A percentile compares a stretch with the other conserved stretches of the same genome.
These are phyloP conservation scores for Pichia occidentalis DNA, from an alignment of 805 yeast species.

Conservation along the genomic window DNA sequence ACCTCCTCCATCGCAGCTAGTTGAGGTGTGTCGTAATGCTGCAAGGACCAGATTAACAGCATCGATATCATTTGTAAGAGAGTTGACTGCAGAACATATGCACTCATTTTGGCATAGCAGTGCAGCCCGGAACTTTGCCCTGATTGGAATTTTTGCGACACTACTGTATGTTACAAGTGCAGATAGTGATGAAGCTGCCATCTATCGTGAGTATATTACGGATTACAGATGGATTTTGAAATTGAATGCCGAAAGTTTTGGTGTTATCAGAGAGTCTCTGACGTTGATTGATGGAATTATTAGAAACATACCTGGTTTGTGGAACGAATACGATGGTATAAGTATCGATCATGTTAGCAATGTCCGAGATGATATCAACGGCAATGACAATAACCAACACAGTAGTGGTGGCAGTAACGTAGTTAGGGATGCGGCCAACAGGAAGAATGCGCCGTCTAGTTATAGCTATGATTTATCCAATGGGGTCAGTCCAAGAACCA, in stretches of 20 bases:
- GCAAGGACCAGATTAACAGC: conserved; percentile 79
- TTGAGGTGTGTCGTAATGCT: conserved; percentile 71
- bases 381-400: not conserved
- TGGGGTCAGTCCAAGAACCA: conserved; percentile 6
- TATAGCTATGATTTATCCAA: conserved; percentile 7
- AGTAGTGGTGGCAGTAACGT: not conserved
- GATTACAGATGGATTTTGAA: conserved; percentile 74
- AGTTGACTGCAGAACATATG: conserved; percentile 72
- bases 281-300: conserved; percentile 64
- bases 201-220: conserved; percentile 60
- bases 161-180: conserved; percentile 64
- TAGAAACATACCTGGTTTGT: conserved; percentile 67
- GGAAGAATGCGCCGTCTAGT: not conserved
- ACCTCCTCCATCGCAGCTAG: conserved; percentile 46
- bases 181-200: conserved; percentile 52
- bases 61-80: conserved; percentile 71
- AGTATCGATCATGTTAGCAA: too few species aligned
- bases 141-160: conserved; percentile 86
- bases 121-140: conserved; percentile 67
- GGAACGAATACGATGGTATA: conserved; percentile 23
- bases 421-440: not conserved
- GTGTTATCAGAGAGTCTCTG: conserved; percentile 71
- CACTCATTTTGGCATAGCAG: conserved; percentile 89
- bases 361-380: not conserved
- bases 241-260: conserved; percentile 69